Conservation (phyloP, 306 rosid genomes). For the Gleditsia sinensis region DNA sequence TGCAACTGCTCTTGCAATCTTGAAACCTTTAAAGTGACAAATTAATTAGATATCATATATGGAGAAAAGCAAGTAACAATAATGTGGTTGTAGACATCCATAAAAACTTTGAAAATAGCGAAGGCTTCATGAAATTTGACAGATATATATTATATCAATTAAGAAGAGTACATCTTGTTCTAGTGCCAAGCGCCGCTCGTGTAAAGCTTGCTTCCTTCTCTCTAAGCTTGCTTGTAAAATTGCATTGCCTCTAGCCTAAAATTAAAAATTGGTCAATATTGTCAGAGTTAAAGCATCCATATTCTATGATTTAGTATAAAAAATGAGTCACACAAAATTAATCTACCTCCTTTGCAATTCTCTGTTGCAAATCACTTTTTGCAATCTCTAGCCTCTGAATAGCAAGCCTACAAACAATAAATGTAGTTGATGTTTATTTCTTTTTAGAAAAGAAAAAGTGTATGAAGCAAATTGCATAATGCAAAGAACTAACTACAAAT, state of each 20-base stretch:
- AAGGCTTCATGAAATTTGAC: slow-evolving; percentile 1
- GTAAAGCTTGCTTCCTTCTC: slow-evolving; percentile 99
- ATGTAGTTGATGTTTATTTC: neutral
- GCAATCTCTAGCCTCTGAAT: slow-evolving; percentile 98
- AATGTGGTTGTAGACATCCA: neutral
- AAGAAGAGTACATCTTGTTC: slow-evolving; percentile 83
- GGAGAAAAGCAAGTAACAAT: slow-evolving; percentile 4
- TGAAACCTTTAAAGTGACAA: slow-evolving; percentile 65
- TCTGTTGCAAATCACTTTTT: slow-evolving; percentile 89
- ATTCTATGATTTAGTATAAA: slow-evolving; percentile 13
- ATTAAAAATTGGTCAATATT: slow-evolving; percentile 23
- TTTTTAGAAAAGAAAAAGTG: neutral
- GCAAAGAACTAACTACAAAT: slow-evolving; percentile 1
- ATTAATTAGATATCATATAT: slow-evolving; percentile 27
- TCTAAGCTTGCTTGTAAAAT: slow-evolving; percentile 98
- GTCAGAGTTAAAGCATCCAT: slow-evolving; percentile 27
- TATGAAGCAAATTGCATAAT: neutral
- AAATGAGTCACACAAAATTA: slow-evolving; percentile 28
- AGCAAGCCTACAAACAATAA: slow-evolving; percentile 64
- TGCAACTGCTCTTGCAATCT: slow-evolving; percentile 99
- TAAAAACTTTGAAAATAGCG: neutral
- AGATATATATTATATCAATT: no score
- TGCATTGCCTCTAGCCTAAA: slow-evolving; percentile 97
- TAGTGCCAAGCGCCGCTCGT: slow-evolving; percentile 95
- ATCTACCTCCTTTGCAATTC: slow-evolving; percentile 93